Conservation (phyloP, 75 land plant species). For the Pseudotsuga menziesii region DNA sequence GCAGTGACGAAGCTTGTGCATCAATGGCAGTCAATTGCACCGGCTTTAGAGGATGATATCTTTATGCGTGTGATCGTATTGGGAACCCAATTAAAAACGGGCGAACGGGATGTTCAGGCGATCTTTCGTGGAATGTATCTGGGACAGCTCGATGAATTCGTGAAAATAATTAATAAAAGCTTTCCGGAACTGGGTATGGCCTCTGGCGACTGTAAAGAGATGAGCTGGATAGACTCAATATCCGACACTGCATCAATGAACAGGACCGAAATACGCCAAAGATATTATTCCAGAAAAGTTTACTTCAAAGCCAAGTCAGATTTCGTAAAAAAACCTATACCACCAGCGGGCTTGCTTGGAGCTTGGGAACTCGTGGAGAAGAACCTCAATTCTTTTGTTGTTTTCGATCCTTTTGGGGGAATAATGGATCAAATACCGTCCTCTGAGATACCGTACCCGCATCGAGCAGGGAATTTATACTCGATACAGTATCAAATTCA, state of each 20-base stretch:
- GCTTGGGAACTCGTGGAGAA: not conserved
- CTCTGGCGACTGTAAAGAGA: not conserved
- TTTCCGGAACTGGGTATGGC: constrained; percentile 11
- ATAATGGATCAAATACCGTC: not conserved
- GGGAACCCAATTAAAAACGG: not conserved
- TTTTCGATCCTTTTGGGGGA: constrained; percentile 11
- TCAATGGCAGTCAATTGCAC: constrained; percentile 7
- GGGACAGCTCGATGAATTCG: not conserved
- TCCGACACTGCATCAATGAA: not conserved
- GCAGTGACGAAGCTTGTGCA: not conserved
- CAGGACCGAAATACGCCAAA: not conserved
- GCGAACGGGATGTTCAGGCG: not conserved
- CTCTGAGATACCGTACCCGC: constrained; percentile 11
- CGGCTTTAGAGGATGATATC: not conserved
- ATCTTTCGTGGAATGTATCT: constrained; percentile 5
- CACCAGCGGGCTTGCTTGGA: not conserved
- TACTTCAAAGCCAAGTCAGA: not conserved
- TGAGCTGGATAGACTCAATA: constrained; percentile 4
- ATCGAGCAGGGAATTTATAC: not conserved
- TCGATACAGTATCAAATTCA: constrained; percentile 3
- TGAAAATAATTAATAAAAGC: not conserved
- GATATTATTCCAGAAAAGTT: not conserved
- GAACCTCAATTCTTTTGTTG: not conserved
- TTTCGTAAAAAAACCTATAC: not conserved
- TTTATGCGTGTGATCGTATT: not conserved